phyloP scores from a whole-genome alignment of 2,329 filamentous ascomycete genomes.

The Venturia asperata region DNA sequence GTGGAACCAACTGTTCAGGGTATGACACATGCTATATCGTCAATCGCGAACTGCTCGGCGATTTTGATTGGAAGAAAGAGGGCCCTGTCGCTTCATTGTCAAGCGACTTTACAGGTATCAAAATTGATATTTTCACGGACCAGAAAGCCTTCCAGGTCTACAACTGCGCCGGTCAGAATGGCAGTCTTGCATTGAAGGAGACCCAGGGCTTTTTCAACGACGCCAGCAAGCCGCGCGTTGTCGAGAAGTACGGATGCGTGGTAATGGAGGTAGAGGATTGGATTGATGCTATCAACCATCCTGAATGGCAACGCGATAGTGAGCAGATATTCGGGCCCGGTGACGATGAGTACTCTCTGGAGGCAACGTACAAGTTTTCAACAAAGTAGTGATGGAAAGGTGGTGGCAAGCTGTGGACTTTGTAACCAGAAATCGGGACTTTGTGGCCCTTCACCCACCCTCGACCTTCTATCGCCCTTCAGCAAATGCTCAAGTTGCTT shows the following conservation, averaged over 20 bases:
- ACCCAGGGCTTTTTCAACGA: conserved; percentile 58
- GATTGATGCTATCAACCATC: conserved; percentile 90
- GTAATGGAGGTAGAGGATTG: conserved; percentile 90
- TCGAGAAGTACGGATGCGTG: conserved; percentile 72
- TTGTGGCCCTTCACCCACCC: too few relatives aligned
- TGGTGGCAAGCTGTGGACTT: neutral
- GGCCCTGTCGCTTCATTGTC: conserved; percentile 59
- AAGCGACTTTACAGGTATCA: conserved; percentile 73
- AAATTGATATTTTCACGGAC: conserved; percentile 72
- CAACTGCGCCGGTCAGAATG: conserved; percentile 68
- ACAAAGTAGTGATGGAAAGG: conserved; percentile 19
- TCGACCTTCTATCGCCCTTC: too few relatives aligned
- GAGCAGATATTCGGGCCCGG: conserved; percentile 44
- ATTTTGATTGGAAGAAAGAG: conserved; percentile 57
- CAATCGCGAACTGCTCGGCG: conserved; percentile 43
- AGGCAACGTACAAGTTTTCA: conserved; percentile 41
- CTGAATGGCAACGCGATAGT: conserved; percentile 67
- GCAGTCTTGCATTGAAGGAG: conserved; percentile 56
- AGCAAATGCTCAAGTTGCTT: too few relatives aligned
- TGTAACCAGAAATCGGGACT: too few relatives aligned
- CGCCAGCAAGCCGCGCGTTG: conserved; percentile 51
- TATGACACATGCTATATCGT: conserved; percentile 73
- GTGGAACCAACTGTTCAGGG: conserved; percentile 73
- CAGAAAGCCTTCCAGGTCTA: conserved; percentile 88
- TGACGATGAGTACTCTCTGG: conserved; percentile 37